These are phyloP conservation scores for Ogataea paradorogensis DNA, from an alignment of 805 yeast species.

Conservation along the genomic window DNA sequence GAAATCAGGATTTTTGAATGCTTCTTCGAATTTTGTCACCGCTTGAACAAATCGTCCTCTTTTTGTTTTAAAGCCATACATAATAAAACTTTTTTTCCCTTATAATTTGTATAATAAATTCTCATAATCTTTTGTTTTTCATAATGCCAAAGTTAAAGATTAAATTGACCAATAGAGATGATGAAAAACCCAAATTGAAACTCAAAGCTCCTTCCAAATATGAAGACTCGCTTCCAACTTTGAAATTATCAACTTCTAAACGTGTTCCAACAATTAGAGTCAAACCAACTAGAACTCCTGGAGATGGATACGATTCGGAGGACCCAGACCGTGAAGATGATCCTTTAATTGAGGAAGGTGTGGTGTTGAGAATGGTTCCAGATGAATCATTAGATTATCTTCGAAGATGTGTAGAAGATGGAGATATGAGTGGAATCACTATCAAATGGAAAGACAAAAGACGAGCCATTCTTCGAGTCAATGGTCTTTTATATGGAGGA, in stretches of 20 bases:
- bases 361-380: slow-evolving; percentile 68
- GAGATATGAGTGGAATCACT: slow-evolving; percentile 67
- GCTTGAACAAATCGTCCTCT: slow-evolving; percentile 1
- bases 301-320: slow-evolving; percentile 95
- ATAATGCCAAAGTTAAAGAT: slow-evolving; percentile 27
- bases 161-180: slow-evolving; percentile 16
- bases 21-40: slow-evolving; percentile 11
- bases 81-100: neutral
- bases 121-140: slow-evolving; percentile 1
- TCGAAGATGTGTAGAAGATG: slow-evolving; percentile 68
- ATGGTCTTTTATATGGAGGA: slow-evolving; percentile 72
- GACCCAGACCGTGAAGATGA: slow-evolving; percentile 96
- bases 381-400: slow-evolving; percentile 71
- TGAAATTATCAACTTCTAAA: slow-evolving; percentile 39
- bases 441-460: slow-evolving; percentile 82
- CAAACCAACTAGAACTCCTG: slow-evolving; percentile 69
- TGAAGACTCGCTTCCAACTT: slow-evolving; percentile 14
- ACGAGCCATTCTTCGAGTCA: slow-evolving; percentile 74
- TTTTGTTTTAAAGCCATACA: neutral
- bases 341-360: slow-evolving; percentile 85
- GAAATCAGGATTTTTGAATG: slow-evolving; percentile 4
- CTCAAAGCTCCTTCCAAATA: slow-evolving; percentile 18
- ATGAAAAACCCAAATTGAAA: slow-evolving; percentile 26
- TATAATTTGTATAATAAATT: neutral
- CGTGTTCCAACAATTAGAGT: slow-evolving; percentile 47